A percentile compares a stretch with the other conserved stretches of the same genome.
phyloP scores from a whole-genome alignment of 2,329 filamentous ascomycete genomes.

The Canariomyces notabilis region DNA sequence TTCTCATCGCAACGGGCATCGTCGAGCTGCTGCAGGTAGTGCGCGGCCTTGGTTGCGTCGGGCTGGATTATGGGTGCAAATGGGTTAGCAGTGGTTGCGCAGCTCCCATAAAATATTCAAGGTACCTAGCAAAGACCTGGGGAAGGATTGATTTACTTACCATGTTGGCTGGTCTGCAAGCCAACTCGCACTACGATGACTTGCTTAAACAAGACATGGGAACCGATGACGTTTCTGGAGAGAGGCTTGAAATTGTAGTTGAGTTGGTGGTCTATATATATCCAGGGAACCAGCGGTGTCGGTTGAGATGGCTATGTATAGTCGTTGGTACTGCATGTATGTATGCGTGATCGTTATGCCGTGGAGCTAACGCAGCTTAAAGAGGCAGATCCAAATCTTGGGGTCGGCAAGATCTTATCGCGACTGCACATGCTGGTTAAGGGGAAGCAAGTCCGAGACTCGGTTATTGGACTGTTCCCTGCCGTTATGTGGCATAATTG shows the following conservation, averaged over 20 bases:
- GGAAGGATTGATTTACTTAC: conserved; percentile 7
- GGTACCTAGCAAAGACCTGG: not conserved
- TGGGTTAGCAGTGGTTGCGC: conserved; percentile 11
- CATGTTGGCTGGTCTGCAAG: conserved; percentile 23
- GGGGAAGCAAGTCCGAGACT: not conserved
- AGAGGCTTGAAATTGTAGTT: not conserved
- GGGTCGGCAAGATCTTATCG: conserved; percentile 11
- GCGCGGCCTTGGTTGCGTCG: conserved; percentile 65
- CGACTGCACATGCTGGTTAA: not conserved
- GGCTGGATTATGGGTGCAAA: conserved; percentile 17
- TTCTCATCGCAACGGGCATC: conserved; percentile 80
- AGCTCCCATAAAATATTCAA: too few relatives aligned
- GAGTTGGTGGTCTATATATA: not conserved
- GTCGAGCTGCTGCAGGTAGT: conserved; percentile 80
- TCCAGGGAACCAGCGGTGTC: too few relatives aligned
- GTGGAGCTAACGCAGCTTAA: too few relatives aligned
- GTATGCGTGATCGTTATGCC: too few relatives aligned
- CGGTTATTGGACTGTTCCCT: too few relatives aligned
- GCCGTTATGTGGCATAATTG: too few relatives aligned
- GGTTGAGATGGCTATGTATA: too few relatives aligned
- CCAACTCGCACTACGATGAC: conserved; percentile 26
- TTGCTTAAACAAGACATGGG: conserved; percentile 23
- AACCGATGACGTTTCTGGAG: not conserved
- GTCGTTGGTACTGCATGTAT: too few relatives aligned
- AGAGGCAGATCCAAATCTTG: too few relatives aligned